These are phyloP conservation scores for Neurospora sp. DNA, from an alignment of 495 filamentous ascomycete genomes.

Conservation along the genomic window DNA sequence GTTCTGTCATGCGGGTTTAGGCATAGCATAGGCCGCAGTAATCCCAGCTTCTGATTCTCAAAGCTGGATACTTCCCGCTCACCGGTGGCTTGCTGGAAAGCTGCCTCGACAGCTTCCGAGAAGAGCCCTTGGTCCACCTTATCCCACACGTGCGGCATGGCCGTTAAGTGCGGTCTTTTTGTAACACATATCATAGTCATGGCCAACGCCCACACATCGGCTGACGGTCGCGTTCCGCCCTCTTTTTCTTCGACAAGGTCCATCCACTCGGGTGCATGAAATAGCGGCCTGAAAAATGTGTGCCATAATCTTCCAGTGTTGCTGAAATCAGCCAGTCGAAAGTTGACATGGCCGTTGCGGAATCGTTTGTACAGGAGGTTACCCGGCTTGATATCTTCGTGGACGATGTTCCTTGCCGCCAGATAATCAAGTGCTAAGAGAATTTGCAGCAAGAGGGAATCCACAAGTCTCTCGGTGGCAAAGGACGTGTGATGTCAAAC, in stretches of 20 bases:
- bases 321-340: background rate
- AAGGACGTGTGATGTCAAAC: background rate
- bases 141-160: background rate
- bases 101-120: background rate
- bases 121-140: background rate
- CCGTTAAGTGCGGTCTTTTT: background rate
- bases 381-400: background rate
- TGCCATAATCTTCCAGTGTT: background rate
- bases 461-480: background rate
- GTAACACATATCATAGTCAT: background rate
- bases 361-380: background rate
- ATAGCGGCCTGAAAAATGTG: background rate
- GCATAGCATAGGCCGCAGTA: background rate
- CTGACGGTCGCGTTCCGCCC: background rate
- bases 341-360: background rate
- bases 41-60: background rate
- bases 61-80: background rate
- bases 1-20: background rate
- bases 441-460: background rate
- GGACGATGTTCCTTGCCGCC: background rate
- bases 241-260: background rate
- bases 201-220: background rate
- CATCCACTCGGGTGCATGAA: background rate
- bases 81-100: background rate
- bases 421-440: background rate